Evolutionary conservation across 495 filamentous ascomycete species (phyloP).

Genomic region (Penicillium lagena): DNA sequence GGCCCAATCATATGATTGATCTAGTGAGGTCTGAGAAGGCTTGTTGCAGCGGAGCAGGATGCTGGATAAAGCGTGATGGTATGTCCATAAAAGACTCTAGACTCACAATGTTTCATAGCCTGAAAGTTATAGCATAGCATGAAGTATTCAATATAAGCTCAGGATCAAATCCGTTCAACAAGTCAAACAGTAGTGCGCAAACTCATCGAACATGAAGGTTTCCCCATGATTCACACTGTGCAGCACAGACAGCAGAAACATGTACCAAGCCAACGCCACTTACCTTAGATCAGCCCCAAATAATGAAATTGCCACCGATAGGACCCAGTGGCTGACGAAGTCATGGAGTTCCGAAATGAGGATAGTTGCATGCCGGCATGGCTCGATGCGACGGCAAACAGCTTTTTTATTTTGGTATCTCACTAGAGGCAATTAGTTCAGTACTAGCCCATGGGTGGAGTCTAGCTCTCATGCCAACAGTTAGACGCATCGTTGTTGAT

Average conservation of each 20-base stretch:
- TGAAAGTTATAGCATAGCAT: too few relatives aligned
- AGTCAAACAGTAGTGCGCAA: constrained; percentile 4
- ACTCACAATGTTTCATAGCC: too few relatives aligned
- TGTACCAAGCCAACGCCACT: constrained; percentile 4
- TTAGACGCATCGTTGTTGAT: neutral
- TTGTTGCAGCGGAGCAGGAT: too few relatives aligned
- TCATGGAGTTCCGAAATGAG: neutral
- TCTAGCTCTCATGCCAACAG: neutral
- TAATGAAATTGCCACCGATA: constrained; percentile 4
- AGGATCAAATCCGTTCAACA: too few relatives aligned
- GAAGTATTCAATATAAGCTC: too few relatives aligned
- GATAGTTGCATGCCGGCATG: constrained; percentile 7
- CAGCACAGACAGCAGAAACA: constrained; percentile 7
- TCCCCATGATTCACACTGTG: neutral
- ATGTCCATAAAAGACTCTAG: too few relatives aligned
- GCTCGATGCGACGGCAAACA: constrained; percentile 11
- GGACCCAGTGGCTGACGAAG: constrained; percentile 5
- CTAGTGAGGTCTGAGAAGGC: too few relatives aligned
- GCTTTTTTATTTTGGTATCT: constrained; percentile 4
- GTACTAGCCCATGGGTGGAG: neutral
- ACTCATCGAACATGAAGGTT: neutral
- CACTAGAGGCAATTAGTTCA: neutral
- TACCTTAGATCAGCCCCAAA: constrained; percentile 9
- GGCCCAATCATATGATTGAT: too few relatives aligned
- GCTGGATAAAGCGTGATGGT: too few relatives aligned